Conservation (phyloP, 1,284 basidiomycete species). For the Athelia sp. region DNA sequence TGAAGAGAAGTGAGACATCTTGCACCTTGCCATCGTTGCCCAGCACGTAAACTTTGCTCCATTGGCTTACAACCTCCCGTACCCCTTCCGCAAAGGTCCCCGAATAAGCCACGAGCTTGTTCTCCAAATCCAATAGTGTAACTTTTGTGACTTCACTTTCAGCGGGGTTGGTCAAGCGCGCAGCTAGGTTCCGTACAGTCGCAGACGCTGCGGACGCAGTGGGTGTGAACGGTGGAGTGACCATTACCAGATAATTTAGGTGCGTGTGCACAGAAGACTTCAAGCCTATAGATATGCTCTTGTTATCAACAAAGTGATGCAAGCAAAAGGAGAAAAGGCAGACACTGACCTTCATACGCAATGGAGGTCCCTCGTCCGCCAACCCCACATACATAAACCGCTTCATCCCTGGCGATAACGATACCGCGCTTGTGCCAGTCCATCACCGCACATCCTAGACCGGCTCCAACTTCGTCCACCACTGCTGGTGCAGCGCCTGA, state of each 20-base stretch:
- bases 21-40: slow-evolving; percentile 71
- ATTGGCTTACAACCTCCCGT: slow-evolving; percentile 73
- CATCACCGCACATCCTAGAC: slow-evolving; percentile 81
- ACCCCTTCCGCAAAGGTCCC: slow-evolving; percentile 79
- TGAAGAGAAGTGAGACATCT: slow-evolving; percentile 17
- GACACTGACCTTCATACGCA: slow-evolving; percentile 81
- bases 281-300: too few relatives aligned
- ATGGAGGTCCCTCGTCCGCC: slow-evolving; percentile 85
- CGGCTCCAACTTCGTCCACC: slow-evolving; percentile 85
- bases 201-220: slow-evolving; percentile 62
- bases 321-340: too few relatives aligned
- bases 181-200: slow-evolving; percentile 72
- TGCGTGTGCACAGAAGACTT: slow-evolving; percentile 72
- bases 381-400: slow-evolving; percentile 82
- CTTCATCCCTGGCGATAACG: slow-evolving; percentile 88
- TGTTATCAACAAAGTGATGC: too few relatives aligned
- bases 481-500: slow-evolving; percentile 62
- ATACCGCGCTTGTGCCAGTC: slow-evolving; percentile 70
- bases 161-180: slow-evolving; percentile 36
- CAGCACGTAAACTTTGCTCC: slow-evolving; percentile 74
- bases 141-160: slow-evolving; percentile 78
- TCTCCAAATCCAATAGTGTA: slow-evolving; percentile 89
- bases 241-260: slow-evolving; percentile 81
- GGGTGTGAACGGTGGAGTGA: slow-evolving; percentile 80
- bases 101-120: slow-evolving; percentile 86